Evolutionary conservation across 345 rosid genomes (phyloP).

Genomic region (Psidium guajava): DNA sequence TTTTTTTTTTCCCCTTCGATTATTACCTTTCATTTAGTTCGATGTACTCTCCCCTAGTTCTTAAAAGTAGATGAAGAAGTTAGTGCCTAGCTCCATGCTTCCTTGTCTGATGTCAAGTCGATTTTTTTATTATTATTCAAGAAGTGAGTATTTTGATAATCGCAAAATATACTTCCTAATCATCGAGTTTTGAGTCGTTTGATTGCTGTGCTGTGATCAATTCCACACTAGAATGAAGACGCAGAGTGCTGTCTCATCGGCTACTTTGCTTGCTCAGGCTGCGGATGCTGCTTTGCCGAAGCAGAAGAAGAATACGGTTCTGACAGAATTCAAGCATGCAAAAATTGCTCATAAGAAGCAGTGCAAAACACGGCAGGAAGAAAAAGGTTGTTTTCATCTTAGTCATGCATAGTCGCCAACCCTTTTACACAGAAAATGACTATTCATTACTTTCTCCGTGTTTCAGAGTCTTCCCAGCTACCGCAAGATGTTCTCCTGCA

Average conservation of each 20-base stretch:
- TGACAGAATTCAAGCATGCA: slow-evolving; percentile 64
- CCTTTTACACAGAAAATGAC: background rate
- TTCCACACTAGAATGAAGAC: slow-evolving; percentile 43
- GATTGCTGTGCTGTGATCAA: background rate
- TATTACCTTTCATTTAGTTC: background rate
- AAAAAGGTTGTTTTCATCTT: slow-evolving; percentile 15
- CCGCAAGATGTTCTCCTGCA: slow-evolving; percentile 61
- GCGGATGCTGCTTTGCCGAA: slow-evolving; percentile 64
- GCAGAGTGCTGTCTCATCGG: slow-evolving; percentile 51
- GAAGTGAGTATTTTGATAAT: background rate
- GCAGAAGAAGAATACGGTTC: slow-evolving; percentile 67
- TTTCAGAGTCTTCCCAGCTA: slow-evolving; percentile 43
- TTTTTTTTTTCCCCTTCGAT: background rate
- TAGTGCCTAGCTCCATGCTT: background rate
- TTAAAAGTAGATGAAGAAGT: background rate
- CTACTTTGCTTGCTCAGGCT: slow-evolving; percentile 52
- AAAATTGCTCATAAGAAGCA: slow-evolving; percentile 59
- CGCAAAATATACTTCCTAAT: background rate
- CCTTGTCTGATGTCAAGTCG: background rate
- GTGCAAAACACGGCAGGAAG: slow-evolving; percentile 31
- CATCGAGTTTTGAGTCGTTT: background rate
- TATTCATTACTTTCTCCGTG: background rate
- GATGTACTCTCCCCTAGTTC: background rate
- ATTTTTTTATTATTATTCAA: background rate
- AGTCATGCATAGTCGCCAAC: background rate